These are phyloP conservation scores for Leccinum rimulosum DNA, from an alignment of 768 basidiomycete genomes.

Conservation along the genomic window DNA sequence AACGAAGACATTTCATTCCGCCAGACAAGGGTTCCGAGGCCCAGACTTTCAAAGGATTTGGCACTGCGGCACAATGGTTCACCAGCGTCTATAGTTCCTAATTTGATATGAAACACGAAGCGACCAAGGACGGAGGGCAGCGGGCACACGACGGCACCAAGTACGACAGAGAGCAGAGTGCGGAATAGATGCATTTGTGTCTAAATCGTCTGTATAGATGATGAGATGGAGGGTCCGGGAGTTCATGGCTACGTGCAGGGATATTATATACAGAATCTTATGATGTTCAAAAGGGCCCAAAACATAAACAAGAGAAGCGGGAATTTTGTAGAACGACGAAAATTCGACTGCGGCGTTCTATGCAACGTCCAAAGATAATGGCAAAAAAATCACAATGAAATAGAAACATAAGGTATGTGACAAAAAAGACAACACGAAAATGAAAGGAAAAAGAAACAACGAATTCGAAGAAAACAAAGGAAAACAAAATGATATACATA, in stretches of 20 bases:
- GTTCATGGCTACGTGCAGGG: slow-evolving; percentile 10
- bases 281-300: slow-evolving; percentile 11
- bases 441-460: background rate
- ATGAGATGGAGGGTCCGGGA: slow-evolving; percentile 1
- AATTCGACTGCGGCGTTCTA: slow-evolving; percentile 1
- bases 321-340: slow-evolving; percentile 7
- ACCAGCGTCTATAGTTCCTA: background rate
- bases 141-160: background rate
- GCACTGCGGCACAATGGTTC: too few relatives aligned
- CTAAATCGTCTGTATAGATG: slow-evolving; percentile 5
- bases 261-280: slow-evolving; percentile 16
- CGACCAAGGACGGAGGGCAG: background rate
- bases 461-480: background rate
- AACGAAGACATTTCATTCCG: background rate
- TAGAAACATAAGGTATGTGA: slow-evolving; percentile 11
- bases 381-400: background rate
- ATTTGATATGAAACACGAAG: background rate
- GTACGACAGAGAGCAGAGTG: background rate
- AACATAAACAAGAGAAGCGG: background rate
- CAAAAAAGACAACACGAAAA: background rate
- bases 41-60: background rate
- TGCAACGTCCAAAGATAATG: background rate
- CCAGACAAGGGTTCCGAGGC: background rate
- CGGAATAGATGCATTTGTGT: slow-evolving; percentile 10
- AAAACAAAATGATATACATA: slow-evolving; percentile 29